Percentiles rank a stretch among this genome's conserved stretches.
phyloP scores from a whole-genome alignment of 2,329 filamentous ascomycete genomes.

The Cladobotryum mycophilum region DNA sequence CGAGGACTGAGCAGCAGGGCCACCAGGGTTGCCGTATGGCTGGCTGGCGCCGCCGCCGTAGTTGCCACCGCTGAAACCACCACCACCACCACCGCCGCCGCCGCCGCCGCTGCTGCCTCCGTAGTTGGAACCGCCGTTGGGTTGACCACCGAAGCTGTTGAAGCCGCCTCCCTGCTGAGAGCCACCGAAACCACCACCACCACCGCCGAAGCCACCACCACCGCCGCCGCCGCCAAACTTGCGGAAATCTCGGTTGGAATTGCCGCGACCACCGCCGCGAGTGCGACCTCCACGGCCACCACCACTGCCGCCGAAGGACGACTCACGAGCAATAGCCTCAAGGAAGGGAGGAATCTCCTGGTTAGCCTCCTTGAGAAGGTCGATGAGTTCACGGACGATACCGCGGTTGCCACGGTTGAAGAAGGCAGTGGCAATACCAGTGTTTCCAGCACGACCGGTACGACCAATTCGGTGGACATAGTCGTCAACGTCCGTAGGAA shows the following conservation, averaged over 20 bases:
- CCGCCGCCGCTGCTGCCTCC: constrained; percentile 34
- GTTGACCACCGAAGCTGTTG: constrained; percentile 25
- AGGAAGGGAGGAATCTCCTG: constrained; percentile 92
- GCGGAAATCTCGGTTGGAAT: constrained; percentile 82
- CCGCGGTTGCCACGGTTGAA: constrained; percentile 99
- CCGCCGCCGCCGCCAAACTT: constrained; percentile 61
- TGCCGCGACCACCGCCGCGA: constrained; percentile 58
- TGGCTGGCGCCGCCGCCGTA: constrained; percentile 39
- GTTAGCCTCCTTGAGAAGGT: constrained; percentile 98
- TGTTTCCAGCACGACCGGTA: constrained; percentile 99
- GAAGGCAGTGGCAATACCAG: constrained; percentile 95
- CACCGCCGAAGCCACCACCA: constrained; percentile 44
- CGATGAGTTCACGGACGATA: constrained; percentile 91
- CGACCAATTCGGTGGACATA: constrained; percentile 99
- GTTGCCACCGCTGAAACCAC: constrained; percentile 37
- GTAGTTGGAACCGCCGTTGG: constrained; percentile 32
- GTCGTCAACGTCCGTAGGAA: constrained; percentile 98
- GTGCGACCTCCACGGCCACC: constrained; percentile 48
- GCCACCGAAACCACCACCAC: constrained; percentile 34
- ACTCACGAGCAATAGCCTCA: constrained; percentile 94
- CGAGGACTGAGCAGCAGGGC: constrained; percentile 57
- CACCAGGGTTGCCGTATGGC: constrained; percentile 60
- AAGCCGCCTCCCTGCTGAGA: constrained; percentile 29
- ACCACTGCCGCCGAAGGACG: constrained; percentile 70
- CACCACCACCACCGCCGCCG: constrained; percentile 38